A percentile compares a stretch with the other conserved stretches of the same genome.
Conservation (phyloP, 768 basidiomycete genomes). For the Peribolospora baueri region DNA sequence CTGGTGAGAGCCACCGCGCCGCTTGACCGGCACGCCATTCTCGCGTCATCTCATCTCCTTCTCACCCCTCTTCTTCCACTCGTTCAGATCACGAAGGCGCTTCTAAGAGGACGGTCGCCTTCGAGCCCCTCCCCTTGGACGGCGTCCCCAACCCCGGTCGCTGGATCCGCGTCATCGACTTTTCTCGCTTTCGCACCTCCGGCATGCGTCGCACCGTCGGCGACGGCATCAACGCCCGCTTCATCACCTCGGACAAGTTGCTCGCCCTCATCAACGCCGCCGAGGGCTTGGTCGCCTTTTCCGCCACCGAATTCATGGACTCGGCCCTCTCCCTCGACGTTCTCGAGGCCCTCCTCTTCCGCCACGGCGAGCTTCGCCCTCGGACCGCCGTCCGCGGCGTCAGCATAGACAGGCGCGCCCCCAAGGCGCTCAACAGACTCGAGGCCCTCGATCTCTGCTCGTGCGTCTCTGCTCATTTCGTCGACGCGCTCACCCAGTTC, state of each 20-base stretch:
- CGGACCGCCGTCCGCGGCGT: constrained; percentile 26
- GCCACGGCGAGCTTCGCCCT: constrained; percentile 32
- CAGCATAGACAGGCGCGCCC: constrained; percentile 4
- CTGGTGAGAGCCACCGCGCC: too few relatives aligned
- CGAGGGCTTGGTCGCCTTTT: constrained; percentile 7
- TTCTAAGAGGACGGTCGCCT: too few relatives aligned
- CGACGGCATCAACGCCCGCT: constrained; percentile 66
- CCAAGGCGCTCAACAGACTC: constrained; percentile 25
- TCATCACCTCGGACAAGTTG: constrained; percentile 74
- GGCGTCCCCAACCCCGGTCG: too few relatives aligned
- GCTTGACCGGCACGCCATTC: too few relatives aligned
- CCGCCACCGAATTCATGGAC: constrained; percentile 81
- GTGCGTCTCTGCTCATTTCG: constrained; percentile 76
- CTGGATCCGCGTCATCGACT: constrained; percentile 55
- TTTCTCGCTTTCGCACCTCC: constrained; percentile 90
- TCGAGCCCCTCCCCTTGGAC: too few relatives aligned
- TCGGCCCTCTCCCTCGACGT: constrained; percentile 55
- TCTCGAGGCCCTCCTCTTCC: constrained; percentile 67
- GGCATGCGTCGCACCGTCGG: constrained; percentile 83
- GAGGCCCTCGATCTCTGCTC: constrained; percentile 84
- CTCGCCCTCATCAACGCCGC: constrained; percentile 16
- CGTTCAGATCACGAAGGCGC: too few relatives aligned
- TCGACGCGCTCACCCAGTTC: constrained; percentile 60
- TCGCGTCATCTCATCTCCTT: too few relatives aligned
- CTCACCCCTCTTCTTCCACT: too few relatives aligned